phyloP scores from a whole-genome alignment of 495 filamentous ascomycete species.

The Penicillium alfredii region DNA sequence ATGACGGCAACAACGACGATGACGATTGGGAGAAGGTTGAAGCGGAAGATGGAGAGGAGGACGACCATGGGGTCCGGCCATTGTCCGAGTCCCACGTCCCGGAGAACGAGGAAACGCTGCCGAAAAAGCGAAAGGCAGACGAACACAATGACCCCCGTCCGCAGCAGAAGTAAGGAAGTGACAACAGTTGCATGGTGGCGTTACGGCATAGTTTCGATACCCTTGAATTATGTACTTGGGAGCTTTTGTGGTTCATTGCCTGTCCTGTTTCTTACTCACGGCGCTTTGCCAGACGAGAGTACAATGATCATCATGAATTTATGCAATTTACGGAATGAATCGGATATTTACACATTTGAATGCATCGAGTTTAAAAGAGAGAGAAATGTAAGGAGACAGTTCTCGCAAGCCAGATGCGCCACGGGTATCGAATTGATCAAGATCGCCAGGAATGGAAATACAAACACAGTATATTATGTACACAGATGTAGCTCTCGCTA shows the following conservation, averaged over 20 bases:
- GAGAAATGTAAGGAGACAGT: no score
- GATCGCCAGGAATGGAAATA: no score
- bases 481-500: no score
- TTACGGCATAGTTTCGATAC: conserved; percentile 11
- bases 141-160: conserved; percentile 16
- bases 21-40: conserved; percentile 46
- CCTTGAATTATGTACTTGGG: conserved; percentile 5
- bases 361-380: no score
- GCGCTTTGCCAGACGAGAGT: no score
- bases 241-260: no score
- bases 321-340: no score
- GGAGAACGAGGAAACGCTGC: conserved; percentile 21
- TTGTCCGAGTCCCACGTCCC: conserved; percentile 28
- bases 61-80: conserved; percentile 31
- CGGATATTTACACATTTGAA: no score
- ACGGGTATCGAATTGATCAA: conserved; percentile 18
- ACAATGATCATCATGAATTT: background rate
- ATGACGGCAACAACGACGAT: conserved; percentile 24
- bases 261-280: no score
- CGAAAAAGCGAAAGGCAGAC: conserved; percentile 38
- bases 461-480: conserved; percentile 4
- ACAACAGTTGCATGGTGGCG: conserved; percentile 1
- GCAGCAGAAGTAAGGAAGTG: conserved; percentile 9
- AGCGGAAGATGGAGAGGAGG: conserved; percentile 33
- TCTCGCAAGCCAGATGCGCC: no score